Evolutionary conservation across 139 green algal genomes (phyloP), one percentile per base, ranked within the genome.

Genomic region (Coelastrella sp.): DNA sequence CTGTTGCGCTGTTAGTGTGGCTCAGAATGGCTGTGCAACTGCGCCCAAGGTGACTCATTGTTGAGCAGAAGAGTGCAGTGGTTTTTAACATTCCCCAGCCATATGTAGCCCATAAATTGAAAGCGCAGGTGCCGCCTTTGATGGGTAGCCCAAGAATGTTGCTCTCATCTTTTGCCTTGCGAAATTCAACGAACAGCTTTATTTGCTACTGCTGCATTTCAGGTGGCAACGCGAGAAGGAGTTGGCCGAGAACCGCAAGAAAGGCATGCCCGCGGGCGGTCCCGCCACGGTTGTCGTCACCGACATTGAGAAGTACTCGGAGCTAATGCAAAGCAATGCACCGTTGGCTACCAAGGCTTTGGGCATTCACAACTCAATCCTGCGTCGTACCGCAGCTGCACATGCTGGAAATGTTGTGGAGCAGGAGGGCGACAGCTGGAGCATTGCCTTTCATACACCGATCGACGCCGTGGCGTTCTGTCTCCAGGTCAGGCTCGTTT

Each of bases 341-440:
- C 72, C 45, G 30, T 48, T 80, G 30, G 59, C 72, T 9, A 80
- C 72, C 13, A 43, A 45, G 45, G 72, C 72, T 32, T 19, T 80
- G 2, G 79, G 69, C 38, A 19, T 89, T 30, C 85, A 89, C 67
- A 89, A 89, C 53, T 43, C 67, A 19, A 51, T 86, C 13, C 40
- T 89, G 57, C 45, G 77, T 2, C 51, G 71, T 27, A 75, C 75
- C 5, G 34, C 63, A 9, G 32, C 50, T 23, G 35, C 50, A 17
- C 63, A 79, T 48, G 79, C 64, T 2, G 79, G 79, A 17, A 37
- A 79, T 45, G 64, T 78, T 23, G n/a, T 85, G 30, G 79, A 85
- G 43, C 79, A 85, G 38, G 89, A 92, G 86, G 87, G 89, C 1
- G 89, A 92, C 75, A 76, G 76, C 25, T 92, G 90, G 74, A 87